phyloP scores from a whole-genome alignment of 257 asterid genomes.

The Nemophila menziesii region DNA sequence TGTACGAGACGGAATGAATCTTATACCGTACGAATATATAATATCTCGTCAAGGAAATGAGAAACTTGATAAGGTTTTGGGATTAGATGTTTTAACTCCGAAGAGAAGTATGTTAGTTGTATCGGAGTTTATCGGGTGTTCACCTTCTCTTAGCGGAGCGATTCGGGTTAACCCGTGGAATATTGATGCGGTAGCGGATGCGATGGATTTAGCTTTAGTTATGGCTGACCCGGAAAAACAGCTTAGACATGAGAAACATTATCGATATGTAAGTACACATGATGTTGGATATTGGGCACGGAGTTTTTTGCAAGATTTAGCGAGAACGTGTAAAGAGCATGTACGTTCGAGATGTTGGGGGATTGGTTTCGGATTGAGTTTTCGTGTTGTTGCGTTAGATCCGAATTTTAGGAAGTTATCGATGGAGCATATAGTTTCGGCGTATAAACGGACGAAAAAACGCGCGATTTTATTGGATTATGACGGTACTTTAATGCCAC shows the following conservation, averaged over 20 bases:
- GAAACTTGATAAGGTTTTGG: conserved; percentile 41
- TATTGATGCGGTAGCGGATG: conserved; percentile 66
- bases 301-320: conserved; percentile 76
- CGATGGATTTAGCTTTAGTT: conserved; percentile 68
- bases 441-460: conserved; percentile 54
- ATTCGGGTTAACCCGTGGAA: conserved; percentile 88
- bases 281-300: conserved; percentile 90
- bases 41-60: conserved; percentile 72
- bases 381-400: conserved; percentile 78
- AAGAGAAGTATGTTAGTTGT: conserved; percentile 79
- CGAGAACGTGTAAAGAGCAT: conserved; percentile 76
- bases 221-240: conserved; percentile 80
- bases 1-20: conserved; percentile 91
- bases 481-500: conserved; percentile 90
- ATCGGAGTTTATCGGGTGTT: conserved; percentile 83
- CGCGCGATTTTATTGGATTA: conserved; percentile 73
- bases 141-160: conserved; percentile 84
- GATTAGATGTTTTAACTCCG: conserved; percentile 26
- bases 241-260: conserved; percentile 77
- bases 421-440: conserved; percentile 82
- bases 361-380: conserved; percentile 76
- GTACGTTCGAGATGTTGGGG: conserved; percentile 79
- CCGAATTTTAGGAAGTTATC: conserved; percentile 69
- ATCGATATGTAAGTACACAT: conserved; percentile 76
- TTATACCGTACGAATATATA: conserved; percentile 72